Conservation (phyloP, 768 basidiomycete species). For the Sporobolomyces pararoseus region DNA sequence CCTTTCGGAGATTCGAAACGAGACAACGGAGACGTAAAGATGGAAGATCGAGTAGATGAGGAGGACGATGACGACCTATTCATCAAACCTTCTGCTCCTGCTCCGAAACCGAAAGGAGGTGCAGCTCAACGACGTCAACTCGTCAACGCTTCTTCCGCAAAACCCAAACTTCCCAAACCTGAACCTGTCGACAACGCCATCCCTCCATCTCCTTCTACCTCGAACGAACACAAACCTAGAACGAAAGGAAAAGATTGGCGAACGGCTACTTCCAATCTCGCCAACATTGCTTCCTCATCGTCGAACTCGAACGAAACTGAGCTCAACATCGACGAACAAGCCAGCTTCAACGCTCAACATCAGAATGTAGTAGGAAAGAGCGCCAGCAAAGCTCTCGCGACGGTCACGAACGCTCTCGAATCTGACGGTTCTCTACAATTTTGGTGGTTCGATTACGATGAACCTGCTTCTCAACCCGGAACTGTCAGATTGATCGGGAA, state of each 20-base stretch:
- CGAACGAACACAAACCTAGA: constrained; percentile 40
- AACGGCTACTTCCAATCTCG: constrained; percentile 39
- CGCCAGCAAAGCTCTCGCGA: constrained; percentile 29
- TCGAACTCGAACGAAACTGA: constrained; percentile 5
- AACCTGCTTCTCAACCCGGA: constrained; percentile 57
- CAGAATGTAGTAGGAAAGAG: constrained; percentile 52
- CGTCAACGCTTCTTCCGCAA: constrained; percentile 43
- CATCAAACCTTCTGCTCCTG: constrained; percentile 38
- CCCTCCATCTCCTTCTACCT: constrained; percentile 9
- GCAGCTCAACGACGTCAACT: constrained; percentile 37
- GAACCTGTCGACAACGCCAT: constrained; percentile 8
- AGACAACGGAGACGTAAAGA: constrained; percentile 42
- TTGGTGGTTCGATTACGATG: constrained; percentile 96
- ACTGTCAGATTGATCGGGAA: constrained; percentile 86
- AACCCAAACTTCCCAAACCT: constrained; percentile 23
- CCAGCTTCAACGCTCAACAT: constrained; percentile 50
- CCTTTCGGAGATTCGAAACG: constrained; percentile 41
- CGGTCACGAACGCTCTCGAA: constrained; percentile 60
- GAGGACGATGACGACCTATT: constrained; percentile 38
- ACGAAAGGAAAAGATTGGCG: constrained; percentile 44
- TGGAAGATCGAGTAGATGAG: constrained; percentile 40
- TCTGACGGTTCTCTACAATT: constrained; percentile 79
- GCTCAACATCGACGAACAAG: constrained; percentile 12
- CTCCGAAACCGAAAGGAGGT: constrained; percentile 39
- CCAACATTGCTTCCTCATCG: background rate